Evolutionary conservation across 2,329 filamentous ascomycete genomes (phyloP).

Genomic region (Colletotrichum siamense): DNA sequence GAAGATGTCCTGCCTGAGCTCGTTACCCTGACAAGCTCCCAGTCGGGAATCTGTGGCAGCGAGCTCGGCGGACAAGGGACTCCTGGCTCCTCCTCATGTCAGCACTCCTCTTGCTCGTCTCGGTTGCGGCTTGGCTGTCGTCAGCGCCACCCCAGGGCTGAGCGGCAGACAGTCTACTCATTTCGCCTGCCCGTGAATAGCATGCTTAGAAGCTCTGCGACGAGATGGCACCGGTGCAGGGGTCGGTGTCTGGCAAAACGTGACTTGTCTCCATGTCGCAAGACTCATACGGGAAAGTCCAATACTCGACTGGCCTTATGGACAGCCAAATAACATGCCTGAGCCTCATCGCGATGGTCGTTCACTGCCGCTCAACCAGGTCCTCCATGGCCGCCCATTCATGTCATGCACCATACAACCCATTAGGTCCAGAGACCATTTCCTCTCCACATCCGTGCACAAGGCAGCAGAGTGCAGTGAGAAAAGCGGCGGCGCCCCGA

Average conservation of each 20-base stretch:
- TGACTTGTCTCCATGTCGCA: not conserved
- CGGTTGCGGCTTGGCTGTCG: not conserved
- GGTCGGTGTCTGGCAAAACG: not conserved
- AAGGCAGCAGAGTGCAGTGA: slow-evolving; percentile 55
- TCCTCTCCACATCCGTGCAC: slow-evolving; percentile 57
- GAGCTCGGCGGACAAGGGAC: not conserved
- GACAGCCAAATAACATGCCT: not conserved
- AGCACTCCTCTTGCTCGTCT: not conserved
- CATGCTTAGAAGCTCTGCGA: not conserved
- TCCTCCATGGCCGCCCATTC: not conserved
- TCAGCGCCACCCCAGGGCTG: not conserved
- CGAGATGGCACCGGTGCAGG: not conserved
- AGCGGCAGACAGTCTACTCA: not conserved
- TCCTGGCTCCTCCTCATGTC: not conserved
- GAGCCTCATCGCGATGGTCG: not conserved
- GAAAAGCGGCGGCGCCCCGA: slow-evolving; percentile 47
- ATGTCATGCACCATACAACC: not conserved
- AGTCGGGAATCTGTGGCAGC: not conserved
- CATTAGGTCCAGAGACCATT: not conserved
- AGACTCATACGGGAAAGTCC: not conserved
- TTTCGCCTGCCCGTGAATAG: not conserved
- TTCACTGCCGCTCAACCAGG: not conserved
- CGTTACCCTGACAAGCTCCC: not conserved
- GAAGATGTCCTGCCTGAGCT: not conserved
- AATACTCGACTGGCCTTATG: not conserved